Evolutionary conservation across 228 moss, liverwort and hornwort species (phyloP).

Genomic region (Sphagnum magellanicum): DNA sequence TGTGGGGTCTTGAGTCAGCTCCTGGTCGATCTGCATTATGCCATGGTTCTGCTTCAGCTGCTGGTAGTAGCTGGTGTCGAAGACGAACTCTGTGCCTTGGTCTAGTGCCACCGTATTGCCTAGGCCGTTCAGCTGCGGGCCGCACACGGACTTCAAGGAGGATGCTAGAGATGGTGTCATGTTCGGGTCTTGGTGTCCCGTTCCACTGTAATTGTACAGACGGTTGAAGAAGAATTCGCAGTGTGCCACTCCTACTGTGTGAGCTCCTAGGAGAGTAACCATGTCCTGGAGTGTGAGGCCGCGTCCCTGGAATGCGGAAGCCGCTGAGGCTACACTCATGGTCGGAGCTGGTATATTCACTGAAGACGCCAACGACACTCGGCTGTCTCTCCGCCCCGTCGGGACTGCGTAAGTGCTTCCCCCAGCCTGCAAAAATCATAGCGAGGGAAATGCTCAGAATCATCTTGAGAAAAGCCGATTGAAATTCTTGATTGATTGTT

Average conservation of each 20-base stretch:
- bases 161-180: slow-evolving; percentile 24
- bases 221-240: slow-evolving; percentile 37
- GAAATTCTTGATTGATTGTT: slow-evolving; percentile 12
- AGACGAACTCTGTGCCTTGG: slow-evolving; percentile 12
- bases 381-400: slow-evolving; percentile 23
- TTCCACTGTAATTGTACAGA: slow-evolving; percentile 37
- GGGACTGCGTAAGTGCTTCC: slow-evolving; percentile 23
- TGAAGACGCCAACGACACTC: slow-evolving; percentile 6
- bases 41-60: slow-evolving; percentile 36
- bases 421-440: slow-evolving; percentile 7
- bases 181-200: slow-evolving; percentile 31
- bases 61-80: slow-evolving; percentile 46
- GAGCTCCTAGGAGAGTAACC: slow-evolving; percentile 30
- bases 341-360: slow-evolving; percentile 23
- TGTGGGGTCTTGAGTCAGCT: slow-evolving; percentile 25
- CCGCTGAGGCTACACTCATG: slow-evolving; percentile 18
- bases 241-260: slow-evolving; percentile 50
- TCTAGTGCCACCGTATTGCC: slow-evolving; percentile 29
- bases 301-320: slow-evolving; percentile 13
- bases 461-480: slow-evolving; percentile 16
- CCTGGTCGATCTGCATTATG: slow-evolving; percentile 66
- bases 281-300: slow-evolving; percentile 19
- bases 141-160: slow-evolving; percentile 25
- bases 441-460: neutral
- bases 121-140: neutral